Conservation (phyloP, 2,329 filamentous ascomycete genomes). For the Fusarium sororula region DNA sequence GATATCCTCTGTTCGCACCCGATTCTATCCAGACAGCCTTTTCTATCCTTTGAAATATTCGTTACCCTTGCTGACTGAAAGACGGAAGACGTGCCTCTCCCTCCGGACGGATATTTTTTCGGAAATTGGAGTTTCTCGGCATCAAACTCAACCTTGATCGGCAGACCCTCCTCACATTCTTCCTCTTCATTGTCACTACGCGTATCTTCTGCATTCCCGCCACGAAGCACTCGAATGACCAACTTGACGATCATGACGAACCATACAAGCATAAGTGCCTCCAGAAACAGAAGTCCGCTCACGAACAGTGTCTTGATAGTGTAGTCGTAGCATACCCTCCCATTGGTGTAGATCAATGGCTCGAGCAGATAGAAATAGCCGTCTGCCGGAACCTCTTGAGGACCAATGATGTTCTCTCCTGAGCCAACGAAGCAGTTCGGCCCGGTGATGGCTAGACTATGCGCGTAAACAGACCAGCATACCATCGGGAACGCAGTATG, state of each 20-base stretch:
- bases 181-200: conserved; percentile 78
- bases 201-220: conserved; percentile 81
- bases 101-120: conserved; percentile 40
- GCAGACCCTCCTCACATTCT: conserved; percentile 59
- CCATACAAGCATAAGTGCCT: conserved; percentile 85
- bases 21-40: conserved; percentile 81
- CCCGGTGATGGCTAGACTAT: conserved; percentile 40
- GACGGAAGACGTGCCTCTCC: conserved; percentile 63
- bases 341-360: conserved; percentile 75
- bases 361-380: conserved; percentile 72
- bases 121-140: conserved; percentile 72
- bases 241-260: conserved; percentile 76
- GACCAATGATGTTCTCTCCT: conserved; percentile 62
- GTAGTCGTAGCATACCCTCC: conserved; percentile 80
- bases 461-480: conserved; percentile 73
- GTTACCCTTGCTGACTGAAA: conserved; percentile 64
- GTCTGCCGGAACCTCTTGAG: conserved; percentile 55
- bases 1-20: conserved; percentile 78
- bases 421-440: conserved; percentile 75
- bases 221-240: conserved; percentile 75
- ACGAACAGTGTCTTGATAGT: conserved; percentile 81
- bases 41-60: conserved; percentile 76
- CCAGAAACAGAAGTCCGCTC: conserved; percentile 78
- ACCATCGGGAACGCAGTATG: conserved; percentile 83
- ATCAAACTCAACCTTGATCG: conserved; percentile 77